Conservation (phyloP, 148 eudicot species). For the Fagopyrum tataricum region DNA sequence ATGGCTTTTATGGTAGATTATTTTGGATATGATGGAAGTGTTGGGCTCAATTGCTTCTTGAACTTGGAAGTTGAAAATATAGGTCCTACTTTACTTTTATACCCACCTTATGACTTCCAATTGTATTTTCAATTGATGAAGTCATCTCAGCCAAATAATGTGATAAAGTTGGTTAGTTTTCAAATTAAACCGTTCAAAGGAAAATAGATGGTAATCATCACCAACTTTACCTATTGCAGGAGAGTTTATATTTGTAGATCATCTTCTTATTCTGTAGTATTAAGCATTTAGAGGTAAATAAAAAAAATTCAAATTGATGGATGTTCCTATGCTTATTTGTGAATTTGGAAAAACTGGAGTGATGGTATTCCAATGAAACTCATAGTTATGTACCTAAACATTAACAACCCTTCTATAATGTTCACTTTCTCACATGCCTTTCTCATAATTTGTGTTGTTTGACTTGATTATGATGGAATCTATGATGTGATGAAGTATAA, state of each 20-base stretch:
- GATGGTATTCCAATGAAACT: neutral
- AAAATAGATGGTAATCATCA: neutral
- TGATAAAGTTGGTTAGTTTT: neutral
- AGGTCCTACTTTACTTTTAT: neutral
- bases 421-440: neutral
- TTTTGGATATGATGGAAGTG: neutral
- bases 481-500: neutral
- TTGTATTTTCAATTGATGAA: neutral
- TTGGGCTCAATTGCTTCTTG: neutral
- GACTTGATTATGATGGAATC: neutral
- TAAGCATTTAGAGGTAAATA: neutral
- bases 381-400: neutral
- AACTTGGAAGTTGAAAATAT: slow-evolving; percentile 1
- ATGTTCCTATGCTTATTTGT: neutral
- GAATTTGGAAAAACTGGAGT: neutral
- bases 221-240: neutral
- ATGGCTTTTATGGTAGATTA: neutral
- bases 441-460: neutral
- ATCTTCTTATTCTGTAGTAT: neutral
- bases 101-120: neutral
- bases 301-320: neutral
- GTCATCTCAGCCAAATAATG: neutral
- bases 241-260: neutral
- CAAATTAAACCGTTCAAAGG: neutral
- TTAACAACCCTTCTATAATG: neutral